Conservation (phyloP, 768 basidiomycete genomes). For the Daedaleopsis sinensis region DNA sequence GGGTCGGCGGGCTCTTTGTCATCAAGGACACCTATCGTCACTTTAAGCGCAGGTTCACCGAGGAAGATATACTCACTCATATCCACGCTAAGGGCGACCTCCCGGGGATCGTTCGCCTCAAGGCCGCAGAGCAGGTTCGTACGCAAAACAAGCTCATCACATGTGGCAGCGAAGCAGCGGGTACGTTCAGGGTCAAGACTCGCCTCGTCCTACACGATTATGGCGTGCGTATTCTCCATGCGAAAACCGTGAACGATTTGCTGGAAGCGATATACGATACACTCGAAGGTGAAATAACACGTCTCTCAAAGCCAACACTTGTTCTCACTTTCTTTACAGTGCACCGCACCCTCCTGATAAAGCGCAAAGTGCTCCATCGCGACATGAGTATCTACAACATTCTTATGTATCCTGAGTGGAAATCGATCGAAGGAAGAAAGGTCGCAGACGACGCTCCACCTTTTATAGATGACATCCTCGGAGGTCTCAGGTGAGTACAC, state of each 20-base stretch:
- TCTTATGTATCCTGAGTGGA: constrained; percentile 18
- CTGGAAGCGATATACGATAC: constrained; percentile 18
- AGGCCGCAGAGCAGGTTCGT: background rate
- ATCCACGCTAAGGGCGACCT: constrained; percentile 6
- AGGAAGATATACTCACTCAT: constrained; percentile 2
- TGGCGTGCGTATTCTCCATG: background rate
- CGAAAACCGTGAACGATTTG: constrained; percentile 16
- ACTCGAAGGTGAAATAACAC: constrained; percentile 6
- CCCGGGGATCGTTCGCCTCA: constrained; percentile 3
- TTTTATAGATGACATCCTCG: constrained; percentile 11
- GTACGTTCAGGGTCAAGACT: background rate
- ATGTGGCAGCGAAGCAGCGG: background rate
- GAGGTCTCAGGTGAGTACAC: background rate
- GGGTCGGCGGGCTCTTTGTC: background rate
- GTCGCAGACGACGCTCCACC: background rate
- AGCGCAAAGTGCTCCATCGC: constrained; percentile 9
- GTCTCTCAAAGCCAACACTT: background rate
- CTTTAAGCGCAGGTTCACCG: background rate
- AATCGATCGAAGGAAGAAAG: background rate
- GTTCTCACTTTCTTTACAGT: background rate
- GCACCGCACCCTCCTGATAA: constrained; percentile 3
- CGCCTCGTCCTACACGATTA: constrained; percentile 10
- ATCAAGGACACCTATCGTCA: constrained; percentile 6
- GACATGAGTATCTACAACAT: constrained; percentile 18
- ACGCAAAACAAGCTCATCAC: background rate